A percentile compares a stretch with the other conserved stretches of the same genome.
Conservation (phyloP, 2,329 filamentous ascomycete species). For the Epichloe sibirici region DNA sequence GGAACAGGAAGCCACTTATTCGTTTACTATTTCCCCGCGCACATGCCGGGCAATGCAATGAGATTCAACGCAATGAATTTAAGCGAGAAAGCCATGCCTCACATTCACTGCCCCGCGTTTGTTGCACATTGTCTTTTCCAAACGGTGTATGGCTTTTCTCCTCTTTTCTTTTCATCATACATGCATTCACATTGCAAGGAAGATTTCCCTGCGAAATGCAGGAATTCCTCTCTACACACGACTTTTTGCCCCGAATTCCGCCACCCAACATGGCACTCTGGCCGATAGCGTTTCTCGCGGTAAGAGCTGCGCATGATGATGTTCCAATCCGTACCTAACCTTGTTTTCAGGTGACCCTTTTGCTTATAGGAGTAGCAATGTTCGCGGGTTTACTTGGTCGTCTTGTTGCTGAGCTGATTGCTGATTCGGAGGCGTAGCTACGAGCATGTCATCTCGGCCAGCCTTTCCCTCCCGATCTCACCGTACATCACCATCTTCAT, state of each 20-base stretch:
- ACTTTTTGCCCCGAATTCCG: background rate
- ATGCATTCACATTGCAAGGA: too few species aligned
- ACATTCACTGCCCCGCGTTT: background rate
- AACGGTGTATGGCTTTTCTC: background rate
- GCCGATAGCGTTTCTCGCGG: background rate
- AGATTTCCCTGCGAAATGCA: background rate
- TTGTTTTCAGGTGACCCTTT: background rate
- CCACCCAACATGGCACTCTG: background rate
- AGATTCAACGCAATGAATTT: background rate
- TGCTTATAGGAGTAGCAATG: background rate
- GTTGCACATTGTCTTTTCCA: background rate
- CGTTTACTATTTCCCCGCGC: too few species aligned
- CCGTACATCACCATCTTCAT: background rate
- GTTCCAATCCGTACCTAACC: background rate
- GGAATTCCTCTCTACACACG: background rate
- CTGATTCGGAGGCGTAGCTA: background rate
- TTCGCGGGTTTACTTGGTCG: background rate
- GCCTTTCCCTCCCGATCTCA: conserved; percentile 3
- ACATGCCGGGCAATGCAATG: too few species aligned
- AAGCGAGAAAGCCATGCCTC: background rate
- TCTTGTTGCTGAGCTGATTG: too few species aligned
- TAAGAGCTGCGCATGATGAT: background rate
- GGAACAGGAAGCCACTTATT: too few species aligned
- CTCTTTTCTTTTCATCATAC: background rate
- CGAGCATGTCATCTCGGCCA: conserved; percentile 1